These are phyloP conservation scores for Penicillium hordei DNA, from an alignment of 2,329 filamentous ascomycete genomes.

Conservation along the genomic window DNA sequence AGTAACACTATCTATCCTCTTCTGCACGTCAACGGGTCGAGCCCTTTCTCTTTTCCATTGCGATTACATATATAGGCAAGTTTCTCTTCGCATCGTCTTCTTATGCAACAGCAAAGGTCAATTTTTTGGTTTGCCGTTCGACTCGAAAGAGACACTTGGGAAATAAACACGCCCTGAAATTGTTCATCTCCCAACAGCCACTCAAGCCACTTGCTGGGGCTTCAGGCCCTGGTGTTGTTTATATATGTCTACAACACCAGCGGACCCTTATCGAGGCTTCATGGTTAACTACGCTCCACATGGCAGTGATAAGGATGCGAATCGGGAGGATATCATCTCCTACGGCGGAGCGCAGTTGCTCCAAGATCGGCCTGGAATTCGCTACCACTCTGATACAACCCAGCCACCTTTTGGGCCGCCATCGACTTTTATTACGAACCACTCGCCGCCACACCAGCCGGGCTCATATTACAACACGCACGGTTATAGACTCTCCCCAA, in stretches of 20 bases:
- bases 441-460: conserved; percentile 37
- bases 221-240: conserved; percentile 70
- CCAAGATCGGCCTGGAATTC: conserved; percentile 37
- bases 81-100: not conserved
- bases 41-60: not conserved
- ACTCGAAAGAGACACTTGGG: not conserved
- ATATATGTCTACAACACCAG: conserved; percentile 71
- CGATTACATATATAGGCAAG: not conserved
- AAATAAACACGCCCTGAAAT: not conserved
- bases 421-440: conserved; percentile 34
- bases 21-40: not conserved
- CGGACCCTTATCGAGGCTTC: conserved; percentile 74
- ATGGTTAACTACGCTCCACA: conserved; percentile 73
- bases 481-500: conserved; percentile 34
- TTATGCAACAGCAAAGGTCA: conserved; percentile 14
- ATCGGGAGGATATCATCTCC: conserved; percentile 63
- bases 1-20: not conserved
- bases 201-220: conserved; percentile 61
- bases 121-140: conserved; percentile 3
- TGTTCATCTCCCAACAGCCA: conserved; percentile 11
- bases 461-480: conserved; percentile 29
- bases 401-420: conserved; percentile 38
- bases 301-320: conserved; percentile 60
- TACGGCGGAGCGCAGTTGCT: conserved; percentile 55
- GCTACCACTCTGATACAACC: conserved; percentile 35